Evolutionary conservation across 1,139 yeast genomes (phyloP).

Genomic region (Yamadazyma aaseri): DNA sequence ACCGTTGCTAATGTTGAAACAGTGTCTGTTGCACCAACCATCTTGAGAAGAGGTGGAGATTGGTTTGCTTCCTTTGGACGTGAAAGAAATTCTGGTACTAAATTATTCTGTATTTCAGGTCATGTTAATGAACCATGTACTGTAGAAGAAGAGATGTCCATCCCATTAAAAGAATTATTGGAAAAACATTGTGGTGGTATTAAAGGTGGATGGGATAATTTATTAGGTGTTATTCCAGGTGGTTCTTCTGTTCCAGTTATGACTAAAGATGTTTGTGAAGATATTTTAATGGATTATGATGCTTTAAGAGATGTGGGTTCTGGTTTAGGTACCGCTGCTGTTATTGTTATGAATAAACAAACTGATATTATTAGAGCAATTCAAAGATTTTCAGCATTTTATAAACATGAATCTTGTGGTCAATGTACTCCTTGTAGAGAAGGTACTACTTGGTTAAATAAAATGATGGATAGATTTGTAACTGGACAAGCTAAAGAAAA

Average conservation of each 20-base stretch:
- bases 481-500: slow-evolving; percentile 75
- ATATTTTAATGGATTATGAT: slow-evolving; percentile 80
- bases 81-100: slow-evolving; percentile 79
- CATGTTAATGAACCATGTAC: slow-evolving; percentile 91
- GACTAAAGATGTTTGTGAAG: slow-evolving; percentile 64
- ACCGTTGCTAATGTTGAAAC: slow-evolving; percentile 90
- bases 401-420: slow-evolving; percentile 90
- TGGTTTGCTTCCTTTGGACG: slow-evolving; percentile 85
- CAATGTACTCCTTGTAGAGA: slow-evolving; percentile 95
- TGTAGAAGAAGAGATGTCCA: slow-evolving; percentile 91
- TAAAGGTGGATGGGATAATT: slow-evolving; percentile 88
- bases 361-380: slow-evolving; percentile 83
- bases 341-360: slow-evolving; percentile 82
- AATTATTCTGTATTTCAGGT: slow-evolving; percentile 82
- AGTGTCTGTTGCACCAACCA: slow-evolving; percentile 85
- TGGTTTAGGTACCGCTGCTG: slow-evolving; percentile 90
- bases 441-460: slow-evolving; percentile 83
- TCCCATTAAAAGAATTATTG: slow-evolving; percentile 73
- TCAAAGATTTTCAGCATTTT: slow-evolving; percentile 77
- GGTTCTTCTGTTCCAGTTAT: slow-evolving; percentile 84
- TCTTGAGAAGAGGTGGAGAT: slow-evolving; percentile 81
- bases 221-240: slow-evolving; percentile 83
- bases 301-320: slow-evolving; percentile 82
- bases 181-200: slow-evolving; percentile 91
- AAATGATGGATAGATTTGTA: slow-evolving; percentile 79